These are phyloP conservation scores for Termitomyces bulborhizus DNA, from an alignment of 768 basidiomycete species.

Conservation along the genomic window DNA sequence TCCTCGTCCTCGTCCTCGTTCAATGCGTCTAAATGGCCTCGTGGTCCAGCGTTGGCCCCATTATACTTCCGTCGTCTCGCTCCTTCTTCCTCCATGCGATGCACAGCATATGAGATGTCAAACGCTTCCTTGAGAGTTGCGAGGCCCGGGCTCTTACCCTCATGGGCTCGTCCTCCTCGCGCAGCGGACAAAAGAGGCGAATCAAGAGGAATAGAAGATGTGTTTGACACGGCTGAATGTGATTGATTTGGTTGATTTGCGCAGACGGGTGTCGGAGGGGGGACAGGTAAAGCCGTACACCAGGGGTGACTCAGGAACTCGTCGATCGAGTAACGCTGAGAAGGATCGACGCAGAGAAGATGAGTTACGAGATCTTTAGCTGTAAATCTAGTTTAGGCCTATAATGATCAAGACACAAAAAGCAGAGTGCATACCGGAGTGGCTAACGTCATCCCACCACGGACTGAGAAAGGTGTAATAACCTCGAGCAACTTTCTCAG, in stretches of 20 bases:
- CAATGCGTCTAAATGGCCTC: slow-evolving; percentile 76
- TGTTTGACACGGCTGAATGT: slow-evolving; percentile 15
- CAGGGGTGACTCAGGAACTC: slow-evolving; percentile 97
- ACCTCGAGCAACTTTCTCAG: slow-evolving; percentile 95
- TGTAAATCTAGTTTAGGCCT: slow-evolving; percentile 22
- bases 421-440: slow-evolving; percentile 50
- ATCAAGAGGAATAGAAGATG: slow-evolving; percentile 53
- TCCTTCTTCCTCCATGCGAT: slow-evolving; percentile 99
- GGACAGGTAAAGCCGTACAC: slow-evolving; percentile 69
- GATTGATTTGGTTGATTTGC: slow-evolving; percentile 27
- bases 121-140: slow-evolving; percentile 96
- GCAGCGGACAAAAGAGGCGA: slow-evolving; percentile 85
- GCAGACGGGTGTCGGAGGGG: slow-evolving; percentile 55
- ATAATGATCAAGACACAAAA: background rate
- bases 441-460: slow-evolving; percentile 97
- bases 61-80: slow-evolving; percentile 79
- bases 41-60: slow-evolving; percentile 65
- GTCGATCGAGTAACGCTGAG: slow-evolving; percentile 95
- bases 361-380: slow-evolving; percentile 96
- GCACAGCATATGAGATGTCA: slow-evolving; percentile 97
- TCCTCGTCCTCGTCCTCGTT: slow-evolving; percentile 98
- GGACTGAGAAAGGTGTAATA: slow-evolving; percentile 98
- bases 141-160: slow-evolving; percentile 87
- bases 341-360: slow-evolving; percentile 91
- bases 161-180: slow-evolving; percentile 59